A percentile compares a stretch with the other conserved stretches of the same genome.
These are phyloP conservation scores for Sporothrix inflata DNA, from an alignment of 2,329 filamentous ascomycete species.

Conservation along the genomic window DNA sequence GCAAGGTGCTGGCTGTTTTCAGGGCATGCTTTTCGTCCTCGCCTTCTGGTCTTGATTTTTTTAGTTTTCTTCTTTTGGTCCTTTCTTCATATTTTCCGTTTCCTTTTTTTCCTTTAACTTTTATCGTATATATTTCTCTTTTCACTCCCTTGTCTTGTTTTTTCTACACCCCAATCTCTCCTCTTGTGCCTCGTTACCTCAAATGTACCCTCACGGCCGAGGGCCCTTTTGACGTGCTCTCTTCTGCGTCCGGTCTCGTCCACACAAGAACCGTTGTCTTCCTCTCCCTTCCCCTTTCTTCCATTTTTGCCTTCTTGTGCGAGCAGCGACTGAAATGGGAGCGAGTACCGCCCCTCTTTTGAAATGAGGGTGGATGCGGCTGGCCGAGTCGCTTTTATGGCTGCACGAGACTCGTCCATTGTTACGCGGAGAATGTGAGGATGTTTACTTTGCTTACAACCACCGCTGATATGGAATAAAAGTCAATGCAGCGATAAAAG, in stretches of 20 bases:
- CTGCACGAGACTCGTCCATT: neutral
- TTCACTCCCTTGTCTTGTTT: neutral
- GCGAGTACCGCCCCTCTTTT: neutral
- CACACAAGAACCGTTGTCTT: neutral
- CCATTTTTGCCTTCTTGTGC: neutral
- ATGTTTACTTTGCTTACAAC: neutral
- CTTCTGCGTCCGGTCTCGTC: conserved; percentile 1
- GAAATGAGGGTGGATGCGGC: neutral
- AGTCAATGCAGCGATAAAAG: too few relatives aligned
- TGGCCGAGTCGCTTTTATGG: neutral
- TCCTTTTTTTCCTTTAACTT: neutral
- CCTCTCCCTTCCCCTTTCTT: neutral
- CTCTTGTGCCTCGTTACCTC: conserved; percentile 19
- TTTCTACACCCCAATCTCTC: neutral
- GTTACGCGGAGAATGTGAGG: neutral
- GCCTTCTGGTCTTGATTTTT: too few relatives aligned
- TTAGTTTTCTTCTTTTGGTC: neutral
- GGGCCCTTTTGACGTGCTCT: neutral
- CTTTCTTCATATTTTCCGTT: neutral
- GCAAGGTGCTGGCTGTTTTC: neutral
- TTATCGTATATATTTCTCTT: too few relatives aligned
- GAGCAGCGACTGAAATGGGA: neutral
- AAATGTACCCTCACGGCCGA: conserved; percentile 19
- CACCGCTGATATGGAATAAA: neutral
- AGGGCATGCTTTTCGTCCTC: neutral